A percentile compares a stretch with the other conserved stretches of the same genome.
Evolutionary conservation across 164 flowering plant genomes (phyloP).

Genomic region (Berberis thunbergii): DNA sequence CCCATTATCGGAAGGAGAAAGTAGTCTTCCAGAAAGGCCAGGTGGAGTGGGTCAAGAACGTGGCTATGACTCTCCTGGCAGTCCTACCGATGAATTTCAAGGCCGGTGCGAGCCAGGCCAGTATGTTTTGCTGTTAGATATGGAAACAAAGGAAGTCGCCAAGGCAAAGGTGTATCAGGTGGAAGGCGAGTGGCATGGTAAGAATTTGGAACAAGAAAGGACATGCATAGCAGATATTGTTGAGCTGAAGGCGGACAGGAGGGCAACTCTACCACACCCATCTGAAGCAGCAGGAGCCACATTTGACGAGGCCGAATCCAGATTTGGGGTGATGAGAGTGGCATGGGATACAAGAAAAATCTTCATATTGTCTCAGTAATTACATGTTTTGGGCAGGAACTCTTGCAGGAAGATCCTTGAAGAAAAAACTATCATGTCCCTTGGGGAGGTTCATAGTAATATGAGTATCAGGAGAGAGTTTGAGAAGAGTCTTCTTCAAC

Average conservation of each 20-base stretch:
- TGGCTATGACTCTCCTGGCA: slow-evolving; percentile 42
- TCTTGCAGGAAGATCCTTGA: too few relatives aligned
- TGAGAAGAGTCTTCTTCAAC: too few relatives aligned
- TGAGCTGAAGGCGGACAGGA: slow-evolving; percentile 42
- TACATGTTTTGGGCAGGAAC: too few relatives aligned
- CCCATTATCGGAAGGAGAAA: slow-evolving; percentile 40
- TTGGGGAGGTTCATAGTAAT: too few relatives aligned
- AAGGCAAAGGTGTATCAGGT: slow-evolving; percentile 54
- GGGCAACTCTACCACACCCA: slow-evolving; percentile 44
- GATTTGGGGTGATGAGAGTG: slow-evolving; percentile 53
- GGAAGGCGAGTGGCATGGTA: slow-evolving; percentile 57
- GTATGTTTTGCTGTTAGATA: slow-evolving; percentile 37
- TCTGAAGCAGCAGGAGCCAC: slow-evolving; percentile 47
- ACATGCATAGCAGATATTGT: slow-evolving; percentile 54
- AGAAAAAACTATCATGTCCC: too few relatives aligned
- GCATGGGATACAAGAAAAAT: slow-evolving; percentile 55
- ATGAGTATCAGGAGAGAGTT: too few relatives aligned
- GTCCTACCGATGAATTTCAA: slow-evolving; percentile 39
- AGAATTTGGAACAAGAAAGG: slow-evolving; percentile 40
- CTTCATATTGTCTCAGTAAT: slow-evolving; percentile 2
- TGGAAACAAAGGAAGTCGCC: slow-evolving; percentile 46
- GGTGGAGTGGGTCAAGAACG: slow-evolving; percentile 22
- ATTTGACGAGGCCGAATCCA: slow-evolving; percentile 51
- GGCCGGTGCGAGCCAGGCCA: slow-evolving; percentile 44
- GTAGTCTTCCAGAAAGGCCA: slow-evolving; percentile 38